Percentiles rank a stretch among this genome's conserved stretches.
These are phyloP conservation scores for Pseudomonodictys pantanalensis DNA, from an alignment of 495 filamentous ascomycete genomes.

Conservation along the genomic window DNA sequence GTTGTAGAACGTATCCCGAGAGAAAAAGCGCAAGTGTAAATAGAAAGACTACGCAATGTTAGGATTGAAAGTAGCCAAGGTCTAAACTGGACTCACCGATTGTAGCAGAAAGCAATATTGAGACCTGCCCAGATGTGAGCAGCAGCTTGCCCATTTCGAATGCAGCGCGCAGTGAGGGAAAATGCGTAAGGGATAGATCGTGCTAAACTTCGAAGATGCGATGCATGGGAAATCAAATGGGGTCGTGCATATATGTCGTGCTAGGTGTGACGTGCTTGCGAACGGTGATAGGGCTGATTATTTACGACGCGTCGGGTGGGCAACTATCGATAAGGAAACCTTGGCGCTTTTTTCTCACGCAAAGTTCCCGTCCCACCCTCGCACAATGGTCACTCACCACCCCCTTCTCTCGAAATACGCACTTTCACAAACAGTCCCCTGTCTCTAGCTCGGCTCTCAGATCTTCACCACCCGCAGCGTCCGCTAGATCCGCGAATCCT, in stretches of 20 bases:
- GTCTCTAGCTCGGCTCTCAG: too few species aligned
- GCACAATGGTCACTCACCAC: too few species aligned
- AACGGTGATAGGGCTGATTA: conserved; percentile 9
- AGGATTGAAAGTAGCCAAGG: not conserved
- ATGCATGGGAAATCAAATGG: conserved; percentile 23
- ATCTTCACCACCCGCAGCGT: too few species aligned
- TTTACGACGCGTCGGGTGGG: conserved; percentile 10
- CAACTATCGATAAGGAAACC: conserved; percentile 23
- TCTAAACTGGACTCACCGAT: conserved; percentile 34
- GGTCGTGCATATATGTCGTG: conserved; percentile 22
- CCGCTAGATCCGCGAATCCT: too few species aligned
- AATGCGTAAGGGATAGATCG: not conserved
- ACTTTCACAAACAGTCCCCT: not conserved
- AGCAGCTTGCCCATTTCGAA: conserved; percentile 33
- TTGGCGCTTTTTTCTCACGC: not conserved
- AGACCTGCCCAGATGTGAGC: conserved; percentile 45
- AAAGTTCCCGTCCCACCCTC: too few species aligned
- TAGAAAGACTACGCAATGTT: conserved; percentile 42
- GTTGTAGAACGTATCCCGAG: conserved; percentile 69
- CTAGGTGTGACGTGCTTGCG: conserved; percentile 9
- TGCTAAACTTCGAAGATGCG: conserved; percentile 2
- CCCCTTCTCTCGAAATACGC: not conserved
- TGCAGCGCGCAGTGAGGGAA: not conserved
- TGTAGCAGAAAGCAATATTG: conserved; percentile 39
- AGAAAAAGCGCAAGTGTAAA: conserved; percentile 67